Conservation (phyloP, 495 filamentous ascomycete genomes). For the Glarea lozoyensis region DNA sequence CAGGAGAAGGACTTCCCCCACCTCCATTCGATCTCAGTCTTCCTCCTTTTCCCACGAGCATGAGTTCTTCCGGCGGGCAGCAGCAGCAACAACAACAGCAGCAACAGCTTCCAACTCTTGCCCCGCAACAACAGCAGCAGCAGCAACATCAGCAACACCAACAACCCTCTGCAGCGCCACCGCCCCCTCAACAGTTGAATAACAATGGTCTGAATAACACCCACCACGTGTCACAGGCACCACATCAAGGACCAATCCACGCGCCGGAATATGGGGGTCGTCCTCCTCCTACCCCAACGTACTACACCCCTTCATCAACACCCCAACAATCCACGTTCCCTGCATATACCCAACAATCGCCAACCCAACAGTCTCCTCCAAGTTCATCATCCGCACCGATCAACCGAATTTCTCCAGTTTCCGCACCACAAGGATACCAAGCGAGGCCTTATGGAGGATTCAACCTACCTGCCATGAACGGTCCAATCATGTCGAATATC, state of each 20-base stretch:
- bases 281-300: conserved; percentile 48
- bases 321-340: conserved; percentile 53
- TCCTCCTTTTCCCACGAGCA: conserved; percentile 47
- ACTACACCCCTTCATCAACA: conserved; percentile 53
- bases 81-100: conserved; percentile 14
- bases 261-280: conserved; percentile 57
- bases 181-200: conserved; percentile 7
- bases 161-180: conserved; percentile 10
- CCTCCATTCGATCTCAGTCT: conserved; percentile 53
- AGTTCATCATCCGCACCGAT: conserved; percentile 44
- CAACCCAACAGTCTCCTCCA: conserved; percentile 51
- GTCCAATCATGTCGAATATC: conserved; percentile 66
- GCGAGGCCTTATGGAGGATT: conserved; percentile 49
- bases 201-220: conserved; percentile 14
- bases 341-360: conserved; percentile 45
- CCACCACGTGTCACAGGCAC: conserved; percentile 36
- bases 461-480: conserved; percentile 49
- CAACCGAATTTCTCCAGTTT: conserved; percentile 47
- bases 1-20: conserved; percentile 41
- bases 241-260: conserved; percentile 52
- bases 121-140: conserved; percentile 11
- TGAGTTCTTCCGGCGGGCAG: conserved; percentile 16
- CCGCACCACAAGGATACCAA: conserved; percentile 28
- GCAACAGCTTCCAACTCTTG: conserved; percentile 16
- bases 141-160: conserved; percentile 13